phyloP scores from a whole-genome alignment of 2,329 filamentous ascomycete genomes.

The Botrytis squamosa region DNA sequence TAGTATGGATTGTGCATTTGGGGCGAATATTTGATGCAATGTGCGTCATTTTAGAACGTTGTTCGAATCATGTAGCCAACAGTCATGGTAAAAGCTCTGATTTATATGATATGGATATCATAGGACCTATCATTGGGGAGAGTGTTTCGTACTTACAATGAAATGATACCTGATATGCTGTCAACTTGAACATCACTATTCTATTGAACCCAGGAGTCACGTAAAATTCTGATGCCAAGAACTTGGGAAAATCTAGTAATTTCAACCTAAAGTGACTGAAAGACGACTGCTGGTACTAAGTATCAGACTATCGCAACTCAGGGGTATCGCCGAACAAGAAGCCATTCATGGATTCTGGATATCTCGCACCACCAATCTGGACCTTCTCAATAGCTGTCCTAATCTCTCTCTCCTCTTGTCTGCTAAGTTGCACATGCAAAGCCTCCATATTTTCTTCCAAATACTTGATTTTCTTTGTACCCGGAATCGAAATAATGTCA shows the following conservation, averaged over 20 bases:
- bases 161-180: neutral
- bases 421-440: constrained; percentile 25
- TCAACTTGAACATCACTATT: neutral
- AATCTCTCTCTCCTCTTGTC: constrained; percentile 28
- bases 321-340: constrained; percentile 30
- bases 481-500: constrained; percentile 55
- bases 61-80: neutral
- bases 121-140: too few species aligned
- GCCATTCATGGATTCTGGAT: constrained; percentile 42
- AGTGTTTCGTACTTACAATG: neutral
- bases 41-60: neutral
- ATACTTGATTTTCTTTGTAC: constrained; percentile 49
- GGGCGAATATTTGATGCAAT: neutral
- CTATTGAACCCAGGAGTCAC: neutral
- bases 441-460: constrained; percentile 40
- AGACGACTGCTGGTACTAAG: neutral
- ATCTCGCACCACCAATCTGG: constrained; percentile 50
- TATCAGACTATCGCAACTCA: constrained; percentile 21
- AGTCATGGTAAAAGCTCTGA: neutral
- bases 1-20: neutral
- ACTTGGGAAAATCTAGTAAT: neutral
- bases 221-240: neutral
- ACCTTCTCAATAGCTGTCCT: constrained; percentile 45
- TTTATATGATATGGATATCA: neutral
- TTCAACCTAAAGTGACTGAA: neutral